Base-by-base conservation (phyloP, 208 protist species). In the Novymonas esmeraldas region DNA sequence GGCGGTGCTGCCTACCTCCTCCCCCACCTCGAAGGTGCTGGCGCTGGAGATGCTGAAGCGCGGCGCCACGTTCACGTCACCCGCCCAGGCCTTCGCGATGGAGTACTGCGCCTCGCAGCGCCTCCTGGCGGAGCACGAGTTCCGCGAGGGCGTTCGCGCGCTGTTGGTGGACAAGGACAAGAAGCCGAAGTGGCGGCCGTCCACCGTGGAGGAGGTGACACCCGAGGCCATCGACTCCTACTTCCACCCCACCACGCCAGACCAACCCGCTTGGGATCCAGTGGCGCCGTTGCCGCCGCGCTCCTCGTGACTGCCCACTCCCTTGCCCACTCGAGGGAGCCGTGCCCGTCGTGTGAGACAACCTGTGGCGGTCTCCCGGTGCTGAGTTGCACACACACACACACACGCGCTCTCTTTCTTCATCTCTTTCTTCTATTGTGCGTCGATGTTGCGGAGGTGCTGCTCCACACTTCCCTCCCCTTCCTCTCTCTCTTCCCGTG, bases 151-250 rank as follows among this genome's bases (percentile, higher is more conserved):
- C 50, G 89, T 96, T n/a, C 59, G 85, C 24, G 88, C 89, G 20
- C 41, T 93, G 39, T 80, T 97, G 11, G 68, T 95, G 42, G 90
- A 95, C 48, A 95, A 96, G 66, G 80, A 82, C 48, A 87, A 93
- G 44, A 73, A 82, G 46, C 89, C 89, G 2, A 76, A 87, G 51
- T 97, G 93, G 93, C 70, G 73, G n/a, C 88, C 78, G n/a, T 18
- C 39, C 22, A 85, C 44, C 1, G 33, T 93, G 16, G 54, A 61
- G 16, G 82, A 94, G 44, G 82, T 95, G 5, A 73, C 64, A 38
- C 42, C 44, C 29, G 71, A 64, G 52, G 52, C 55, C 24, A 60
- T 85, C 16, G 52, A 67, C 13, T 57, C 60, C 10, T 81, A 78
- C 31, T 81, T 85, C 29, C 34, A 62, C 45, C 83, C 80, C 20